Evolutionary conservation across 2,329 filamentous ascomycete genomes (phyloP).

Genomic region (Exophiala phaeomuriformis): DNA sequence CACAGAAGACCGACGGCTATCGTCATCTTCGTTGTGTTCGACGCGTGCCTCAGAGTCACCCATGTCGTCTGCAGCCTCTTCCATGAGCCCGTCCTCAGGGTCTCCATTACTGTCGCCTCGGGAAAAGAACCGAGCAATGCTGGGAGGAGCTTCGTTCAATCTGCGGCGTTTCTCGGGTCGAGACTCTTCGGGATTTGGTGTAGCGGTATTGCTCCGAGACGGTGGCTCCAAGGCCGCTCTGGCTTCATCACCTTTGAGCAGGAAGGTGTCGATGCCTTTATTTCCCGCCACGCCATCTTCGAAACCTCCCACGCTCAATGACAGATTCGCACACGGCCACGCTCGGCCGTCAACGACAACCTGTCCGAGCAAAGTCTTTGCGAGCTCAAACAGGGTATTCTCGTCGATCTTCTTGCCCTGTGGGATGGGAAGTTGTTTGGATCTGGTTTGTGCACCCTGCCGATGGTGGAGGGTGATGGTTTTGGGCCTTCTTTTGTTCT

Average conservation of each 20-base stretch:
- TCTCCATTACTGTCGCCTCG: conserved; percentile 34
- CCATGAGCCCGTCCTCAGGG: conserved; percentile 26
- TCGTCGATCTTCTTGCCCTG: conserved; percentile 68
- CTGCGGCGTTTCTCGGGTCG: conserved; percentile 38
- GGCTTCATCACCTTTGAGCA: conserved; percentile 60
- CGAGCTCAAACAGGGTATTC: conserved; percentile 62
- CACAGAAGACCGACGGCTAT: background rate
- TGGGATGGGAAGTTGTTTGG: conserved; percentile 69
- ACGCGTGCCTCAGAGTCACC: conserved; percentile 15
- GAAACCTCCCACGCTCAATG: conserved; percentile 81
- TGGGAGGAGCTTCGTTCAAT: conserved; percentile 40
- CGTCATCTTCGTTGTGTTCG: conserved; percentile 11
- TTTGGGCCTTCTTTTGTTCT: conserved; percentile 78
- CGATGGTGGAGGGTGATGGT: conserved; percentile 80
- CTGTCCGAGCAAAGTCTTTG: conserved; percentile 68
- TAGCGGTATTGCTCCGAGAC: conserved; percentile 22
- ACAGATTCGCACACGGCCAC: conserved; percentile 90
- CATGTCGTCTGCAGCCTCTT: conserved; percentile 6
- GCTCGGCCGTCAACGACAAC: conserved; percentile 68
- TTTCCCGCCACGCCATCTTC: conserved; percentile 81
- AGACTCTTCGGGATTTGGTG: conserved; percentile 27
- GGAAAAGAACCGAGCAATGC: conserved; percentile 54
- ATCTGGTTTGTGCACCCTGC: conserved; percentile 64
- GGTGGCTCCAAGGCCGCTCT: conserved; percentile 37
- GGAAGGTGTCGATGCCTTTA: conserved; percentile 74